Evolutionary conservation across 179 eudicot species (phyloP).

Genomic region (Silene coronaria): DNA sequence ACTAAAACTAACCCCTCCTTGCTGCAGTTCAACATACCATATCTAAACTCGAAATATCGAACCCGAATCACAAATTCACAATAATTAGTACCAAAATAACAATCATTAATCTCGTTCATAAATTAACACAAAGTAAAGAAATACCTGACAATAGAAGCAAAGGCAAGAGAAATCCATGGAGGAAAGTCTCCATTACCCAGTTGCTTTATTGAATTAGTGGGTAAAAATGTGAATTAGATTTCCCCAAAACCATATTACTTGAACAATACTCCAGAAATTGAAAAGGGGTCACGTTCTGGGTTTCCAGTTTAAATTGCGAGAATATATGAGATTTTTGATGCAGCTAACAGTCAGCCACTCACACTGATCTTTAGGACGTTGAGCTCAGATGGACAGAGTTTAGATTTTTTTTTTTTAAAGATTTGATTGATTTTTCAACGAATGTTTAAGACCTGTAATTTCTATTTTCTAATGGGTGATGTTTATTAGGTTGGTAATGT

Average conservation of each 20-base stretch:
- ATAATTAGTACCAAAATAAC: not conserved
- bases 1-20: not conserved
- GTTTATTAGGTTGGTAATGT: not conserved
- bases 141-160: conserved; percentile 61
- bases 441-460: not conserved
- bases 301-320: not conserved
- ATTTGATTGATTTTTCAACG: not conserved
- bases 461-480: not conserved
- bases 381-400: not conserved
- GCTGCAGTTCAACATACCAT: not conserved
- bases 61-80: not conserved
- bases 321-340: not conserved
- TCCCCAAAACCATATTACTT: not conserved
- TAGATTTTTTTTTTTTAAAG: not conserved
- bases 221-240: not conserved
- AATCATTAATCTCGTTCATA: too few relatives aligned
- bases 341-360: not conserved
- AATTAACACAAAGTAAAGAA: not conserved
- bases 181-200: conserved; percentile 42
- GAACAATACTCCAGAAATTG: not conserved
- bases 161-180: conserved; percentile 51
- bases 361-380: too few relatives aligned
- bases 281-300: not conserved
- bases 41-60: not conserved
- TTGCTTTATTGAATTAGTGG: not conserved